Evolutionary conservation across 441 rosid species (phyloP).

Genomic region (Jatropha podagrica): DNA sequence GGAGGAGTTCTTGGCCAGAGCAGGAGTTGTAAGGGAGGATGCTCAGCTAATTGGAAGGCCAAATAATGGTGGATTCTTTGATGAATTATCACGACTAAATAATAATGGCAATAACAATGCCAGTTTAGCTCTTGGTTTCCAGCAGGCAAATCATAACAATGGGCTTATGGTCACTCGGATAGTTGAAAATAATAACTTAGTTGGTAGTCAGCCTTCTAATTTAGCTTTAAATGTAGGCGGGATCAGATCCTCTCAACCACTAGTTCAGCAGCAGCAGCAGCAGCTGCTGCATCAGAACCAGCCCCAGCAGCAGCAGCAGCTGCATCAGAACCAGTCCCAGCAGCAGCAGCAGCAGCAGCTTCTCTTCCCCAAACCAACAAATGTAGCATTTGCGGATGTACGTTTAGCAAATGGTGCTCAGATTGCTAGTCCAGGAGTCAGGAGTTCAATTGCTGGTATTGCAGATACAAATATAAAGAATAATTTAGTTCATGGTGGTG

Average conservation of each 20-base stretch:
- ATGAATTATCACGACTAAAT: conserved; percentile 35
- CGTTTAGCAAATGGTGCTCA: conserved; percentile 35
- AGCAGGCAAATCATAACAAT: conserved; percentile 46
- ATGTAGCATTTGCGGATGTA: conserved; percentile 50
- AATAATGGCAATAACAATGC: conserved; percentile 42
- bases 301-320: conserved; percentile 31
- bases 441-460: conserved; percentile 43
- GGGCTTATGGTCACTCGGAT: conserved; percentile 34
- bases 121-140: conserved; percentile 49
- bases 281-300: conserved; percentile 21
- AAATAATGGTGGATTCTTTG: conserved; percentile 39
- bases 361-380: conserved; percentile 70
- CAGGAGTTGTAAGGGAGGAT: conserved; percentile 90
- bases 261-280: conserved; percentile 33
- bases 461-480: conserved; percentile 43
- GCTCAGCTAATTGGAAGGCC: conserved; percentile 37
- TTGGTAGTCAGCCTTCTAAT: conserved; percentile 44
- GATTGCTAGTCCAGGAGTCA: conserved; percentile 44
- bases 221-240: conserved; percentile 46
- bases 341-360: conserved; percentile 50
- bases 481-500: conserved; percentile 51
- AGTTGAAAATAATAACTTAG: conserved; percentile 28
- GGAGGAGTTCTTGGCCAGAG: conserved; percentile 91
- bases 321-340: conserved; percentile 41
- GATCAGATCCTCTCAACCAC: conserved; percentile 41